Evolutionary conservation across 176 grass and related monocot species (phyloP), one percentile per base, ranked within the genome.

Genomic region (Otatea glauca): DNA sequence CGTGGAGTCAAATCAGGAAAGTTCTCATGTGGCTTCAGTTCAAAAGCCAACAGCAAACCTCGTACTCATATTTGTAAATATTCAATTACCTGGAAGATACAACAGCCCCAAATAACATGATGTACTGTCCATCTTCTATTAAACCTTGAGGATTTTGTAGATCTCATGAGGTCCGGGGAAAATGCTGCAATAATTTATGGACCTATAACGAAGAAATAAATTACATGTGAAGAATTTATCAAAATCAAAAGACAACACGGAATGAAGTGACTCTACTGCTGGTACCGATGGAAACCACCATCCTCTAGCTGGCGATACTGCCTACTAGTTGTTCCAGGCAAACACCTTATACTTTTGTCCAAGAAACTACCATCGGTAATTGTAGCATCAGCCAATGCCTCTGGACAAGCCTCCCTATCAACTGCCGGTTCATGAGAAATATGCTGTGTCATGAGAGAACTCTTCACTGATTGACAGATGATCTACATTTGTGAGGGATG

Each of bases 121-220:
- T 85, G 88, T 93, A 98, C 53, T 92, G 91, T 50, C 93, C 96
- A 77, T 93, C 93, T 79, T 91, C 82, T 86, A 98, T 95, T 56
- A 86, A 45, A 34, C 86, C 93, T 66, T 87, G 87, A 82, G 93
- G 87, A 79, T 95, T 95, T 72, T 89, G 87, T 56, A 95, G 85
- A 89, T 98, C 92, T 68, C 91, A 71, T 98, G n/a, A 98, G 27
- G 91, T 93, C 75, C 91, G 89, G 67, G 96, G 96, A 81, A 98
- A 98, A 91, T 98, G 96, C 80, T 95, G 91, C 79, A 98, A 89
- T 70, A 98, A 85, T 88, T 98, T 98, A 35, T 89, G 88, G 15
- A 95, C 88, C 96, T 98, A 78, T 51, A 93, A 45, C 64, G 61
- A 87, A 43, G 23, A 51, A 17, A 59, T 1, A 48, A 65, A 80